phyloP scores from a whole-genome alignment of 2,329 filamentous ascomycete genomes.

The Elsinoe ampelina region DNA sequence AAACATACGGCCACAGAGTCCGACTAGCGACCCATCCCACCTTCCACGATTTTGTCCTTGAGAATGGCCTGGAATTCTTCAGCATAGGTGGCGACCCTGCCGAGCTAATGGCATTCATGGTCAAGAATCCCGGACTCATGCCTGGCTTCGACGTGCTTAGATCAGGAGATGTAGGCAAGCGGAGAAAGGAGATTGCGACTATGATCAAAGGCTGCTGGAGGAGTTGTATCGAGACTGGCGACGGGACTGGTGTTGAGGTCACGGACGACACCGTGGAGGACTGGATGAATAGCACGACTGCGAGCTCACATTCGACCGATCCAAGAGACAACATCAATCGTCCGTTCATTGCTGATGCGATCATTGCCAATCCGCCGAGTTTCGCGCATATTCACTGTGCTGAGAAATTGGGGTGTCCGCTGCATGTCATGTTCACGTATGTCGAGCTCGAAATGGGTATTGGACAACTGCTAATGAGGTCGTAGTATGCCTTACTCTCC shows the following conservation, averaged over 20 bases:
- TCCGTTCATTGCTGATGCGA: conserved; percentile 75
- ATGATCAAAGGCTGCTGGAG: conserved; percentile 25
- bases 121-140: conserved; percentile 26
- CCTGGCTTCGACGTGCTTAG: conserved; percentile 21
- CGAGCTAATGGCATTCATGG: conserved; percentile 51
- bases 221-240: conserved; percentile 21
- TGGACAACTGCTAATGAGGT: not conserved
- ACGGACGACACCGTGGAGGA: conserved; percentile 23
- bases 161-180: conserved; percentile 22
- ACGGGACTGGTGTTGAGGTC: conserved; percentile 22
- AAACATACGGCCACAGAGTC: conserved; percentile 60
- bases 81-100: conserved; percentile 66
- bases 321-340: conserved; percentile 20
- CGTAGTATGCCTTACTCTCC: conserved; percentile 83
- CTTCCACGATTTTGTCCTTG: conserved; percentile 59
- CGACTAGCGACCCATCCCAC: conserved; percentile 63
- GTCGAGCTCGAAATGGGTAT: not conserved
- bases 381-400: conserved; percentile 69
- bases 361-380: conserved; percentile 70
- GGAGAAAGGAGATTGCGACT: conserved; percentile 19
- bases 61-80: conserved; percentile 67
- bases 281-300: conserved; percentile 30
- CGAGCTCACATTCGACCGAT: conserved; percentile 10
- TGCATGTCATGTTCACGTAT: conserved; percentile 77
- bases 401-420: conserved; percentile 63